Evolutionary conservation across 768 basidiomycete species (phyloP), one percentile per base, ranked within the genome.

Genomic region (Russula abietina): DNA sequence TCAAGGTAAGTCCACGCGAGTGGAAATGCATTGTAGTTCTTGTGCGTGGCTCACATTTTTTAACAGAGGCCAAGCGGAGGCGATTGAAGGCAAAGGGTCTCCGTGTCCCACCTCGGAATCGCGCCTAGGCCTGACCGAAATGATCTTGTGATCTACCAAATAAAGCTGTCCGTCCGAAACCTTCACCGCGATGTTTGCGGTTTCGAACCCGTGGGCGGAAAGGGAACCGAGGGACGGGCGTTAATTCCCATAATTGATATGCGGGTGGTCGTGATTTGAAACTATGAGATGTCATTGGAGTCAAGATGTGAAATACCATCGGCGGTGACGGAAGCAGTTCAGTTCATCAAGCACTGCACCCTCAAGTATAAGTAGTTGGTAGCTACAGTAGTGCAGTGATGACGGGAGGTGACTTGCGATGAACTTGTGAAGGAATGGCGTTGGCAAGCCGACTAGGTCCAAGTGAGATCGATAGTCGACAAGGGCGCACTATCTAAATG

Each of bases 11-110:
- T 52, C 32, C n/a, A 54, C 12, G 43, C 22, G 46, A 24, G 14
- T 36, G 33, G 36, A 39, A 36, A 41, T 49, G 30, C 24, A 41
- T 11, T 11, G 39, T 28, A 24, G 49, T 36, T 63, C 51, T 58
- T 58, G 60, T 61, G 52, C 16, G 50, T 9, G 30, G 5, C 62
- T 63, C 4, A 63, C 24, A 54, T 24, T 4, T 4, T 32, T 39
- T 45, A 26, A 41, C 72, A 91, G 89, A 88, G 75, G 81, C 84
- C 1, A 89, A 86, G 74, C 83, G 89, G 69, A 83, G 81, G 70
- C 82, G 82, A 62, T 83, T 89, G 81, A 91, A 87, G 70, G 84
- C 84, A 6, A 88, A 86, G 73, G 87, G 88, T 59, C 77, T 89
- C 48, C 84, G 83, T 46, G 84, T 84, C 50, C 85, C 81, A 33